phyloP scores from a whole-genome alignment of 805 yeast genomes.

The Suhomyces sp. region DNA sequence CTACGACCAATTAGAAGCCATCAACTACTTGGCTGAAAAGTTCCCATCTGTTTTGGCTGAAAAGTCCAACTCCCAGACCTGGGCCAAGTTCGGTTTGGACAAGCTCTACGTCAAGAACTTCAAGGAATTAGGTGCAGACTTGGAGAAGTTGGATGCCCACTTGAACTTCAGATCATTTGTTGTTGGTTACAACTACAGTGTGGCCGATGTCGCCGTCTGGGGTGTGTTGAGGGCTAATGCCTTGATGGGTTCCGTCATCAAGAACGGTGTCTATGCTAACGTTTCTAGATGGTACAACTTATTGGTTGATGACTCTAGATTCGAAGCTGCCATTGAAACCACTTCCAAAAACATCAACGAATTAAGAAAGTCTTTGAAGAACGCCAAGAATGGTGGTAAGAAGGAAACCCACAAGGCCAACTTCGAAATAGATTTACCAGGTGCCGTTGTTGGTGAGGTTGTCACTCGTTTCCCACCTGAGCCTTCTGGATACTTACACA shows the following conservation, averaged over 20 bases:
- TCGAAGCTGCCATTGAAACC: slow-evolving; percentile 67
- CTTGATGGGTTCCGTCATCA: slow-evolving; percentile 86
- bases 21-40: slow-evolving; percentile 49
- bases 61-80: slow-evolving; percentile 42
- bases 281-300: slow-evolving; percentile 91
- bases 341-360: slow-evolving; percentile 71
- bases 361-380: slow-evolving; percentile 65
- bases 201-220: slow-evolving; percentile 89
- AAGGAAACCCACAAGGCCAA: slow-evolving; percentile 92
- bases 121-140: slow-evolving; percentile 73
- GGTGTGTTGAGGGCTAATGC: slow-evolving; percentile 92
- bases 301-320: slow-evolving; percentile 63
- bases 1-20: slow-evolving; percentile 44
- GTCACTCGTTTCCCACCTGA: slow-evolving; percentile 99
- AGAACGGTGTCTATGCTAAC: slow-evolving; percentile 79
- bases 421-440: slow-evolving; percentile 88
- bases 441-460: slow-evolving; percentile 90
- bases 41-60: slow-evolving; percentile 46
- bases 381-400: slow-evolving; percentile 39
- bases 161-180: slow-evolving; percentile 82
- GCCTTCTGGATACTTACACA: slow-evolving; percentile 98
- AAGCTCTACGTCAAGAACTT: slow-evolving; percentile 81
- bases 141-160: slow-evolving; percentile 79
- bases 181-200: slow-evolving; percentile 61
- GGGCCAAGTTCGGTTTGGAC: slow-evolving; percentile 67